These are phyloP conservation scores for Monosporascus ibericus DNA, from an alignment of 2,329 filamentous ascomycete genomes.

Conservation along the genomic window DNA sequence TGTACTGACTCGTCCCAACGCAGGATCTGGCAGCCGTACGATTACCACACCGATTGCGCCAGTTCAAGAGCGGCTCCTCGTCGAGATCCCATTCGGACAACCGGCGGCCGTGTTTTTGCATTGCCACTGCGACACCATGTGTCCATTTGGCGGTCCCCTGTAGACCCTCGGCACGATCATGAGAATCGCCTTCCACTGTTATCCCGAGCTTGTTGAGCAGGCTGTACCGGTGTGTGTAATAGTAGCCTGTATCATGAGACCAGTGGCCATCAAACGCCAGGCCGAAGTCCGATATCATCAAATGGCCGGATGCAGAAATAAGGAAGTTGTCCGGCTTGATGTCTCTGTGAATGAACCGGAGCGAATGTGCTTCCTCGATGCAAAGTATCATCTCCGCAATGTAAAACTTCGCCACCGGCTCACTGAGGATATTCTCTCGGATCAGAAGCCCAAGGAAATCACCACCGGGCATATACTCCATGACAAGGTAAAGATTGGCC, in stretches of 20 bases:
- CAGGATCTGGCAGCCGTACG: slow-evolving; percentile 75
- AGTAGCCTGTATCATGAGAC: slow-evolving; percentile 85
- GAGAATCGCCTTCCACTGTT: slow-evolving; percentile 63
- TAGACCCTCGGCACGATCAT: slow-evolving; percentile 47
- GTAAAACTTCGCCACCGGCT: slow-evolving; percentile 77
- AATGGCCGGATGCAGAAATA: slow-evolving; percentile 77
- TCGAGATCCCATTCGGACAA: slow-evolving; percentile 21
- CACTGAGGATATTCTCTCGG: slow-evolving; percentile 75
- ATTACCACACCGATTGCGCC: slow-evolving; percentile 63
- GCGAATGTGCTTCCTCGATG: slow-evolving; percentile 82
- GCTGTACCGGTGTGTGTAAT: slow-evolving; percentile 73
- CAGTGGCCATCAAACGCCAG: slow-evolving; percentile 93
- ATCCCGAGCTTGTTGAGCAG: slow-evolving; percentile 73
- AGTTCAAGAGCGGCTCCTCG: slow-evolving; percentile 54
- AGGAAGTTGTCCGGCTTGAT: slow-evolving; percentile 98
- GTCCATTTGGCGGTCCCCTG: slow-evolving; percentile 32
- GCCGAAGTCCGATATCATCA: slow-evolving; percentile 96
- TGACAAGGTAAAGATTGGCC: slow-evolving; percentile 81
- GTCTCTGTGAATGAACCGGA: slow-evolving; percentile 90
- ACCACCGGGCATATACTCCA: slow-evolving; percentile 97
- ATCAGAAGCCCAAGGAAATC: slow-evolving; percentile 87
- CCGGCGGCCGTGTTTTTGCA: slow-evolving; percentile 34
- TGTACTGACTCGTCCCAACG: slow-evolving; percentile 95
- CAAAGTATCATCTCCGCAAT: slow-evolving; percentile 94
- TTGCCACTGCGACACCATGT: slow-evolving; percentile 31